phyloP scores from a whole-genome alignment of 1,284 basidiomycete genomes.

The Ustilago xerochloae region DNA sequence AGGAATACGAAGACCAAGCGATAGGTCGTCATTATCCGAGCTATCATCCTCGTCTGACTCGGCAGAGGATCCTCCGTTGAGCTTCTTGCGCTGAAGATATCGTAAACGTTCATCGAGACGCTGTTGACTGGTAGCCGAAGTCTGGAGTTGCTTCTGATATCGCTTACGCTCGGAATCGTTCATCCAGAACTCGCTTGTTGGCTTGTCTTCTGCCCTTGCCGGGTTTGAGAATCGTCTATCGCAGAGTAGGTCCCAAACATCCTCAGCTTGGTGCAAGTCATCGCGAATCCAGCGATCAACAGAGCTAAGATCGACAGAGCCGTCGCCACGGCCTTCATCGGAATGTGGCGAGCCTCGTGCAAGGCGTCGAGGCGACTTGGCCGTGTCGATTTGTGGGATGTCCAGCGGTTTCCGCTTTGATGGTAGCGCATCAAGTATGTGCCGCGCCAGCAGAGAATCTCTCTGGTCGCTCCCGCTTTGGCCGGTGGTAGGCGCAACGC shows the following conservation, averaged over 20 bases:
- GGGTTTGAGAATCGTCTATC: slow-evolving; percentile 8
- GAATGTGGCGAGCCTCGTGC: slow-evolving; percentile 2
- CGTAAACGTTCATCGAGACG: slow-evolving; percentile 32
- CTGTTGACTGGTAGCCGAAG: not conserved
- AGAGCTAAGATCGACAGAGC: slow-evolving; percentile 20
- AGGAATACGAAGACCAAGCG: not conserved
- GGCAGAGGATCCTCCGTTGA: not conserved
- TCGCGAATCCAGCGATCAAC: slow-evolving; percentile 29
- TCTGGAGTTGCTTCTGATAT: slow-evolving; percentile 30
- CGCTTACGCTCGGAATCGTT: slow-evolving; percentile 17
- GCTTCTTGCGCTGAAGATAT: slow-evolving; percentile 20
- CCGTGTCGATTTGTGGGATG: not conserved
- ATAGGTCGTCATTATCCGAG: slow-evolving; percentile 13
- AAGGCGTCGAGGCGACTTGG: slow-evolving; percentile 4
- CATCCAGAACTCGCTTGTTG: slow-evolving; percentile 48
- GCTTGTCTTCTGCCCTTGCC: not conserved
- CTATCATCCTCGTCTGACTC: slow-evolving; percentile 17
- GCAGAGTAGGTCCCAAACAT: slow-evolving; percentile 45
- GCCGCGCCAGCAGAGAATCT: slow-evolving; percentile 7
- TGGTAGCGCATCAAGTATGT: slow-evolving; percentile 27
- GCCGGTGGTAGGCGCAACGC: too few species aligned
- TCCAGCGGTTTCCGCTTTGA: slow-evolving; percentile 21
- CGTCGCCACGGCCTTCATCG: slow-evolving; percentile 13
- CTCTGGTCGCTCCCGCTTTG: not conserved
- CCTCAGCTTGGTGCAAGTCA: slow-evolving; percentile 17